Conservation (phyloP, 257 asterid species). For the Lycium barbarum region DNA sequence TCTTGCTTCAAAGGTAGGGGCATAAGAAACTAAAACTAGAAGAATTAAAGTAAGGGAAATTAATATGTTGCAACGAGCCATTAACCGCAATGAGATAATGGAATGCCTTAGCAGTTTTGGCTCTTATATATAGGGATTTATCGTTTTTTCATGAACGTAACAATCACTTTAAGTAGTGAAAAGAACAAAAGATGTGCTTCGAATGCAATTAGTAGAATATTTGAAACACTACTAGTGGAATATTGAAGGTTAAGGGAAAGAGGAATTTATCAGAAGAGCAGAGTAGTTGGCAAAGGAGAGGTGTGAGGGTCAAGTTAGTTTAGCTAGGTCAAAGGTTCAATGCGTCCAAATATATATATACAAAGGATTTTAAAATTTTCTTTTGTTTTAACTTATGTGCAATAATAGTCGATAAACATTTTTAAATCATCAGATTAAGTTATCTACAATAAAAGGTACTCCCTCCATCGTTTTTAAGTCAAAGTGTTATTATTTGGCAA, state of each 20-base stretch:
- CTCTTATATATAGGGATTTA: no score
- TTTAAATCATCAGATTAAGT: no score
- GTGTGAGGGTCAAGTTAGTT: not conserved
- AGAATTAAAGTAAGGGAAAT: slow-evolving; percentile 29
- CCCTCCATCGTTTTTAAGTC: no score
- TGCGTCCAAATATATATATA: not conserved
- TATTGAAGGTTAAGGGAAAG: not conserved
- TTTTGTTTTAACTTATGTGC: not conserved
- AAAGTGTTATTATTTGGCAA: no score
- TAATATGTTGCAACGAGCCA: slow-evolving; percentile 28
- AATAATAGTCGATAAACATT: no score
- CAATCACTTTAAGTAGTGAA: no score
- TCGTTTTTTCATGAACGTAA: no score
- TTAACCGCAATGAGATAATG: not conserved
- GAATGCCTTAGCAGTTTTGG: no score
- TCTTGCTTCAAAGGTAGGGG: slow-evolving; percentile 42
- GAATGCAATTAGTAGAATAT: not conserved
- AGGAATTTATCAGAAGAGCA: not conserved
- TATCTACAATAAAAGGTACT: no score
- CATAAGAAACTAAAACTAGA: slow-evolving; percentile 16
- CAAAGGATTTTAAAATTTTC: not conserved
- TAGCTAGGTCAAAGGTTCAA: not conserved
- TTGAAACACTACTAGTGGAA: not conserved
- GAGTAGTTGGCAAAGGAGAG: not conserved
- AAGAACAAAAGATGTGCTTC: no score